These are phyloP conservation scores for Multifurca ochricompacta DNA, from an alignment of 768 basidiomycete genomes.

Conservation along the genomic window DNA sequence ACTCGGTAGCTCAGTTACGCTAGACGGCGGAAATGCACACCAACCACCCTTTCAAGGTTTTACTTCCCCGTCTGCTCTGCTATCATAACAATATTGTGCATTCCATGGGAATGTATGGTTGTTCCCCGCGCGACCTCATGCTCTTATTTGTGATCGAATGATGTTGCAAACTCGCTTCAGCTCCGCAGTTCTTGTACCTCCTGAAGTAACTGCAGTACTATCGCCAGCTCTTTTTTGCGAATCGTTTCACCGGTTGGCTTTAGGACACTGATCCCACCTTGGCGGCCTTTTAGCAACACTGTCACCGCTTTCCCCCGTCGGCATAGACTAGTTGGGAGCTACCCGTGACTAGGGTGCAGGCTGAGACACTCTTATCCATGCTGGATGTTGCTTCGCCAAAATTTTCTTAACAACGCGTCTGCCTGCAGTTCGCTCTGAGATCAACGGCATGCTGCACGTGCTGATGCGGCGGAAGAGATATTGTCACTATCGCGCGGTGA, in stretches of 20 bases:
- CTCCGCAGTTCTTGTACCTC: neutral
- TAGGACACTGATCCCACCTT: neutral
- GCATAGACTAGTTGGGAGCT: neutral
- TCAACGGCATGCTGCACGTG: slow-evolving; percentile 11
- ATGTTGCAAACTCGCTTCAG: neutral
- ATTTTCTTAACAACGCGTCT: slow-evolving; percentile 5
- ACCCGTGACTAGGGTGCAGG: neutral
- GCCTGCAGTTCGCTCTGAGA: slow-evolving; percentile 9
- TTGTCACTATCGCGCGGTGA: slow-evolving; percentile 5
- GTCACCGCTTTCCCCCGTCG: neutral
- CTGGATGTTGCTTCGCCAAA: slow-evolving; percentile 9
- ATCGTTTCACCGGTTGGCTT: neutral
- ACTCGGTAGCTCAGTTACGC: neutral
- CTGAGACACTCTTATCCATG: neutral
- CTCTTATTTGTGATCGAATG: neutral
- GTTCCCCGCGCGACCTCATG: neutral
- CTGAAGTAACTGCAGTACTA: neutral
- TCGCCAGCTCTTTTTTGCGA: neutral
- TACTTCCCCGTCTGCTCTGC: neutral
- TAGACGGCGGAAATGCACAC: neutral
- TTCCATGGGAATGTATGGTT: neutral
- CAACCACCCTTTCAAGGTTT: neutral
- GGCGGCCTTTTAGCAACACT: neutral
- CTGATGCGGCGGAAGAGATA: slow-evolving; percentile 5
- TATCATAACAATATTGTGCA: neutral